A percentile compares a stretch with the other conserved stretches of the same genome.
These are phyloP conservation scores for Boletus reticulatus DNA, from an alignment of 768 basidiomycete genomes.

Conservation along the genomic window DNA sequence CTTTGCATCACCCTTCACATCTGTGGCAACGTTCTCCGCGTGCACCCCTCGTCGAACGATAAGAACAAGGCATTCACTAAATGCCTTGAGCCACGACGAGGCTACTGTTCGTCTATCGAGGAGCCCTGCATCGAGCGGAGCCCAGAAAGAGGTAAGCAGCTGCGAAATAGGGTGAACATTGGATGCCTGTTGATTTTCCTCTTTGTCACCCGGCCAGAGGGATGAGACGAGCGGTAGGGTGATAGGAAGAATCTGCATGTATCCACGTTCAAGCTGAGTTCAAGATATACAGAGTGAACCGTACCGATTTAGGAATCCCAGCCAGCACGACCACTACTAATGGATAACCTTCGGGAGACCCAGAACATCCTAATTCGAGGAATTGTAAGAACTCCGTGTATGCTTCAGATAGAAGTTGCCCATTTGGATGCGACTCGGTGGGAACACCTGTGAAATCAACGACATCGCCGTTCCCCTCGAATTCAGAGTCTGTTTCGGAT, in stretches of 20 bases:
- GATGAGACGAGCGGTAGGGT: conserved; percentile 10
- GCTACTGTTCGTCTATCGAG: conserved; percentile 21
- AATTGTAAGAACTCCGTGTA: conserved; percentile 79
- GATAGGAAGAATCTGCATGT: conserved; percentile 19
- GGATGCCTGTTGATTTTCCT: background rate
- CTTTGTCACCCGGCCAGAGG: background rate
- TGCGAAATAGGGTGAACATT: conserved; percentile 36
- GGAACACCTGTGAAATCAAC: conserved; percentile 31
- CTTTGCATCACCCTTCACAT: conserved; percentile 4
- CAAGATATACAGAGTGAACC: conserved; percentile 19
- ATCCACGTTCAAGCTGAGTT: background rate
- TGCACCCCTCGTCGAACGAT: conserved; percentile 37
- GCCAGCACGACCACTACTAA: conserved; percentile 77
- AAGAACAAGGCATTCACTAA: conserved; percentile 70
- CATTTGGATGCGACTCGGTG: background rate
- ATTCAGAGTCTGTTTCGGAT: conserved; percentile 13
- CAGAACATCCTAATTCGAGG: conserved; percentile 75
- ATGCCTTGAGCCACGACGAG: conserved; percentile 64
- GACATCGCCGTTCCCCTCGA: conserved; percentile 33
- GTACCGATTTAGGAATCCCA: conserved; percentile 69
- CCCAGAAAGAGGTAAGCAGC: conserved; percentile 81
- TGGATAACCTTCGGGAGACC: conserved; percentile 77
- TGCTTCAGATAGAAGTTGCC: conserved; percentile 35
- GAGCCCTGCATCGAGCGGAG: conserved; percentile 53
- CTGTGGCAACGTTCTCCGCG: background rate